A percentile compares a stretch with the other conserved stretches of the same genome.
Conservation (phyloP, 1,284 basidiomycete species). For the Fomitopsis palustris region DNA sequence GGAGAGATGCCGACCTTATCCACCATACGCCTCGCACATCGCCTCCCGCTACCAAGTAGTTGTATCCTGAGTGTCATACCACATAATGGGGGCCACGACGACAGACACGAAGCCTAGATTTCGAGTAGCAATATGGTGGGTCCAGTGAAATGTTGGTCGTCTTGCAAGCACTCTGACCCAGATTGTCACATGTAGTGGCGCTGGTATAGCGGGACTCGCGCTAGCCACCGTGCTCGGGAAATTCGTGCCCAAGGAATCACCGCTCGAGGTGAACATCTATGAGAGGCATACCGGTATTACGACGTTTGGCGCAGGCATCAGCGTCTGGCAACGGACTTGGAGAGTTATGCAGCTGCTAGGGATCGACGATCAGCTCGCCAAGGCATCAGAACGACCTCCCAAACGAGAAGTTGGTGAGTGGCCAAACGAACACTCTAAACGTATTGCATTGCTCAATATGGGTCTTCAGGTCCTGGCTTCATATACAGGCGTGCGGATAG, state of each 20-base stretch:
- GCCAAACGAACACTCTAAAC: background rate
- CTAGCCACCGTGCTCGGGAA: conserved; percentile 32
- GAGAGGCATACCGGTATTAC: conserved; percentile 33
- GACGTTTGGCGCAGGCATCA: conserved; percentile 34
- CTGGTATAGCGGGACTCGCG: conserved; percentile 24
- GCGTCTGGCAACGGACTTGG: conserved; percentile 38
- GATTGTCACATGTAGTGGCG: background rate
- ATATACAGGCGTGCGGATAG: conserved; percentile 6
- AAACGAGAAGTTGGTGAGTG: conserved; percentile 2
- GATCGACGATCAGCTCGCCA: conserved; percentile 27
- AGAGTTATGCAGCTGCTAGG: conserved; percentile 32
- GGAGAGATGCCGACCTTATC: background rate
- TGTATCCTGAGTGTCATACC: background rate
- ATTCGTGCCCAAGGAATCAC: conserved; percentile 19
- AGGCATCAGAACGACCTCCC: conserved; percentile 2
- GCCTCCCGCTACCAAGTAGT: background rate
- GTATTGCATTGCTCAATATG: background rate
- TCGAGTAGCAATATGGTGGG: conserved; percentile 2
- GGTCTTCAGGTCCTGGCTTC: conserved; percentile 5
- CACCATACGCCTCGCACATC: background rate
- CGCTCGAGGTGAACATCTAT: conserved; percentile 31
- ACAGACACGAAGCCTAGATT: background rate
- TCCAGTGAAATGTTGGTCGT: background rate
- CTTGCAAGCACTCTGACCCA: background rate
- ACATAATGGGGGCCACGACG: background rate